Evolutionary conservation across 352 stramenopile species (phyloP), one percentile per base, ranked within the genome.

Genomic region (Elongisporangium senticosum): DNA sequence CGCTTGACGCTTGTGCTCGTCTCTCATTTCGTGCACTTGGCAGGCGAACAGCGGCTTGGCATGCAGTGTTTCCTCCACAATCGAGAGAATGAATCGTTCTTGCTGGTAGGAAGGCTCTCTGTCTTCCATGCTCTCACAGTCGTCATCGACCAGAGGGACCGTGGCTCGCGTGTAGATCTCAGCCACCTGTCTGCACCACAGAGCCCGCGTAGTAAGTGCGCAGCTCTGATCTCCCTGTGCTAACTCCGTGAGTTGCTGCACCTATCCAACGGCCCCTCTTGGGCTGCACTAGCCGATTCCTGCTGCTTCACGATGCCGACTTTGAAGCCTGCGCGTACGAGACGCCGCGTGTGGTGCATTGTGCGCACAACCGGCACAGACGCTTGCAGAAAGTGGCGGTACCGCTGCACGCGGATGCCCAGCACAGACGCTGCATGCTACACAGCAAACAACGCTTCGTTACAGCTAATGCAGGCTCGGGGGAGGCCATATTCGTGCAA

Each of bases 271-370:
- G 67, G 69, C 52, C 75, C 69, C 2, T 66, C 55, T 21, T 66
- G 48, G 43, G 56, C 40, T 2, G 62, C 55, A 19, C 66, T 63
- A 4, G 55, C 64, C 4, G 75, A 88, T 47, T 90, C 78, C 13
- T 73, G 55, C 61, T 95, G 84, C 55, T 67, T 71, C 24, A 90
- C 86, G 22, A 95, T 69, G 3, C 80, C 86, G 26, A 95, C 81
- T 49, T 80, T 75, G 49, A 71, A 72, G 1, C 79, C 79, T 0
- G 68, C 70, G 7, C 63, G 37, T 8, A 84, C 76, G n/a, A 92
- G 65, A 6, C 62, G 51, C 2, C 72, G 63, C 5, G 69, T 61
- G 55, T 91, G 74, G 24, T 71, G 62, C 15, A 76, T 33, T 37
- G 72, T 60, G 17, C 73, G 71, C 53, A 72, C 64, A 49, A 78